These are phyloP conservation scores for Silene coronaria DNA, from an alignment of 179 eudicot genomes.

Conservation along the genomic window DNA sequence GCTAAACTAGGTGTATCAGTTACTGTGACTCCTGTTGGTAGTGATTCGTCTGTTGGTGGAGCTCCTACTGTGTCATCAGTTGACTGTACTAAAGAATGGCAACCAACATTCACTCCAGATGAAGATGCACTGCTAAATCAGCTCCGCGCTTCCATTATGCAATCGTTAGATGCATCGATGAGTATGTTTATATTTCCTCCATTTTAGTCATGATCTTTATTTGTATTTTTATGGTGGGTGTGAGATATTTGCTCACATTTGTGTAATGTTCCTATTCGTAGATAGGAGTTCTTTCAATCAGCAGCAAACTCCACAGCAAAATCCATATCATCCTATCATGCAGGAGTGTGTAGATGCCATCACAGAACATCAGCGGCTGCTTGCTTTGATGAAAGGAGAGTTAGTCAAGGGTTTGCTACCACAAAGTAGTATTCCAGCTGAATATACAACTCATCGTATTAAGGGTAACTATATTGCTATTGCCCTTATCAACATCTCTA, in stretches of 20 bases:
- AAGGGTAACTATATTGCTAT: slow-evolving; percentile 39
- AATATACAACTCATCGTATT: slow-evolving; percentile 75
- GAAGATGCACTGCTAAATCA: slow-evolving; percentile 87
- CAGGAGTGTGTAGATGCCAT: slow-evolving; percentile 88
- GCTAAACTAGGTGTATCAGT: slow-evolving; percentile 62
- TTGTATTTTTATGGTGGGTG: background rate
- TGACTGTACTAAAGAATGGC: slow-evolving; percentile 66
- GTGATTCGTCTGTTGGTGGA: slow-evolving; percentile 43
- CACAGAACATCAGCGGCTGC: slow-evolving; percentile 83
- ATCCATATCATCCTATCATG: slow-evolving; percentile 40
- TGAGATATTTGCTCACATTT: background rate
- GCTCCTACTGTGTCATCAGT: slow-evolving; percentile 46
- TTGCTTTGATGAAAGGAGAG: slow-evolving; percentile 84
- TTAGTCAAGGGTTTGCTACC: slow-evolving; percentile 86
- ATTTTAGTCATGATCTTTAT: background rate
- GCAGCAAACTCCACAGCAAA: slow-evolving; percentile 61
- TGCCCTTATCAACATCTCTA: slow-evolving; percentile 1
- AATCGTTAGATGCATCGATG: slow-evolving; percentile 61
- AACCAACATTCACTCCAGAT: slow-evolving; percentile 59
- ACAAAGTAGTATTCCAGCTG: slow-evolving; percentile 82
- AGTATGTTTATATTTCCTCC: slow-evolving; percentile 32
- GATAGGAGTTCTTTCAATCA: slow-evolving; percentile 43
- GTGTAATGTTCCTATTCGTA: slow-evolving; percentile 25
- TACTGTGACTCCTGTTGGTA: slow-evolving; percentile 59
- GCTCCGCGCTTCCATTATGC: slow-evolving; percentile 66